Base-by-base conservation (phyloP, 2,329 filamentous ascomycete species). In the Onygena corvina region DNA sequence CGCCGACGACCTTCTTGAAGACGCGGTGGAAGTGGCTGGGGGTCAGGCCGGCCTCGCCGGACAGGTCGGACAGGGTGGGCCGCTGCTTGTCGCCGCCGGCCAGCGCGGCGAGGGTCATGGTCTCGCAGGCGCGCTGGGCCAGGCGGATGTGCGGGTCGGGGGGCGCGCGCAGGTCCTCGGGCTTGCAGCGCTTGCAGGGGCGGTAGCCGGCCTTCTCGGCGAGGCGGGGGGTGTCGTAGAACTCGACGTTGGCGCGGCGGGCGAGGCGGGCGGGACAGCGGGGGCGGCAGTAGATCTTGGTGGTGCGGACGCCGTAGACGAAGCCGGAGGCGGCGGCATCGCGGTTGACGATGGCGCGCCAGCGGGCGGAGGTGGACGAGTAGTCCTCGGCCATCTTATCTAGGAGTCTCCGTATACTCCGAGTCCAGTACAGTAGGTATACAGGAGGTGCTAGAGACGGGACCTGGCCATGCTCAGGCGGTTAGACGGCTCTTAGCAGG, bases 251-350 rank as follows among this genome's bases (percentile, higher is more conserved):
- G 8, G 76, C 70, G n/a, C 76, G 69, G 1, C 71, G 67, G 1
- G 76, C 73, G 11, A 85, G 71, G n/a, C 78, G 73, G 2, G 75
- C 72, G 1, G 71, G 67, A 50, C 76, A 79, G 2, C 69, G 74
- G 1, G 75, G 74, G 1, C 75, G 70, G 57, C 76, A 79, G 59
- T 75, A 79, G 46, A 77, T 76, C 38, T 66, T 68, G 2, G 76
- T 79, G 0, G 74, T 74, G 48, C 68, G 67, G n/a, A 79, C 75
- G 14, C 65, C 70, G 63, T 79, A 79, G 53, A 79, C 67, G 61
- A 79, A 79, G 25, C 62, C 61, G 47, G 69, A 67, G 16, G 69
- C 67, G 16, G 62, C 59, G 23, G 66, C 48, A 52, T 75, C 68
- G 45, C 73, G 69, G 49, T 60, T 64, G 42, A 65, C 62, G 36